Conservation (phyloP, 1,284 basidiomycete genomes). For the Tilletia horrida region DNA sequence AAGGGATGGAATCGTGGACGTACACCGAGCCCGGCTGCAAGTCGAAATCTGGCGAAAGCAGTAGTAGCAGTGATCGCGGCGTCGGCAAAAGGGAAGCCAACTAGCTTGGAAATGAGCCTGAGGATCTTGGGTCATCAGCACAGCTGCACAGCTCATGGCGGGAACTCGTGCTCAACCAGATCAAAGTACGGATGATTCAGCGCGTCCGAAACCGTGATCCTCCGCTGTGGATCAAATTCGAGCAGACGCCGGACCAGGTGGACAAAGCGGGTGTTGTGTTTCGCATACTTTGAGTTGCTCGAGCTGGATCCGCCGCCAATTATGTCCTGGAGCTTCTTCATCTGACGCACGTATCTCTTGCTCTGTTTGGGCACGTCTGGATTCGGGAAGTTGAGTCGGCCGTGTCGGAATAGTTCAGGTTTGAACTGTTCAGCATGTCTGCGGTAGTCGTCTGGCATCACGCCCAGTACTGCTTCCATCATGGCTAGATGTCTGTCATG, state of each 20-base stretch:
- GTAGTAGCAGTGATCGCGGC: too few species aligned
- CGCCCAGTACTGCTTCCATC: slow-evolving; percentile 99
- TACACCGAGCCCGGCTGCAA: too few species aligned
- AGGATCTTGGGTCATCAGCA: too few species aligned
- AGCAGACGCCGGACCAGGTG: slow-evolving; percentile 82
- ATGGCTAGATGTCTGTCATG: slow-evolving; percentile 76
- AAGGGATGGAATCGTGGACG: too few species aligned
- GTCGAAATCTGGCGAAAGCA: too few species aligned
- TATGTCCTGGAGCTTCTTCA: slow-evolving; percentile 79
- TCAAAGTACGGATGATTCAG: slow-evolving; percentile 52
- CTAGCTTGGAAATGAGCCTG: too few species aligned
- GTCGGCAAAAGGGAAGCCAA: too few species aligned
- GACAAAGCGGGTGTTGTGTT: slow-evolving; percentile 71
- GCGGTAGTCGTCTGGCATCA: slow-evolving; percentile 80
- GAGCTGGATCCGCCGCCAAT: slow-evolving; percentile 59
- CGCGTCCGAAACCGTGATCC: slow-evolving; percentile 49
- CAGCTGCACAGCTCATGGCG: slow-evolving; percentile 24
- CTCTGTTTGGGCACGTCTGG: slow-evolving; percentile 80
- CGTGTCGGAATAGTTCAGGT: slow-evolving; percentile 86
- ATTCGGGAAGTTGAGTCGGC: slow-evolving; percentile 85
- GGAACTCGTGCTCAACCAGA: slow-evolving; percentile 44
- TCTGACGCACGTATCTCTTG: slow-evolving; percentile 86
- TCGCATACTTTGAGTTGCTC: slow-evolving; percentile 26
- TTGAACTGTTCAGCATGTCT: slow-evolving; percentile 63
- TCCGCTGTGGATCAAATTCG: slow-evolving; percentile 80